These are phyloP conservation scores for Dianthus caryophyllus DNA, from an alignment of 148 eudicot genomes.

Conservation along the genomic window DNA sequence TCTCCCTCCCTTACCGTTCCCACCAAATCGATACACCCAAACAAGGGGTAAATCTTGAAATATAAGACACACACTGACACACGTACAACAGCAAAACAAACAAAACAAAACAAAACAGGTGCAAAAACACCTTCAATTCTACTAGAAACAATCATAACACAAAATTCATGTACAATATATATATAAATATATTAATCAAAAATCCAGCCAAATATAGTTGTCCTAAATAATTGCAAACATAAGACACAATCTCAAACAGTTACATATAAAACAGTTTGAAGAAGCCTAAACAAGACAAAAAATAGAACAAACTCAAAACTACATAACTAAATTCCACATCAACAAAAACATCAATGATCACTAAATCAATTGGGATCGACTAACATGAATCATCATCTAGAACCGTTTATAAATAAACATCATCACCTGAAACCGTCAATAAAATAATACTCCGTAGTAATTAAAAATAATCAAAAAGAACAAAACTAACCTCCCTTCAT, in stretches of 20 bases:
- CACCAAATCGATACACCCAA: too few species aligned
- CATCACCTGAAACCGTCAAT: too few species aligned
- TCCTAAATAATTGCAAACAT: neutral
- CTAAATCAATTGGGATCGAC: too few species aligned
- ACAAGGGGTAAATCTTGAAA: too few species aligned
- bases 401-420: neutral
- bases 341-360: neutral
- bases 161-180: neutral
- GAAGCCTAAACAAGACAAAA: conserved; percentile 2
- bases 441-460: neutral
- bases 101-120: neutral
- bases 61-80: neutral
- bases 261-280: conserved; percentile 6
- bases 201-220: neutral
- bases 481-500: conserved; percentile 63
- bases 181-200: too few species aligned
- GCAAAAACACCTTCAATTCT: neutral
- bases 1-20: too few species aligned
- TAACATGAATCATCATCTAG: too few species aligned
- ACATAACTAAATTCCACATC: conserved; percentile 12
- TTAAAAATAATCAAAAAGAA: neutral
- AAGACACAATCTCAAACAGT: conserved; percentile 16
- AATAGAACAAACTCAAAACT: neutral
- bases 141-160: conserved; percentile 1
- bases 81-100: neutral